A percentile compares a stretch with the other conserved stretches of the same genome.
Conservation (phyloP, 768 basidiomycete genomes). For the Boletus rubropictus region DNA sequence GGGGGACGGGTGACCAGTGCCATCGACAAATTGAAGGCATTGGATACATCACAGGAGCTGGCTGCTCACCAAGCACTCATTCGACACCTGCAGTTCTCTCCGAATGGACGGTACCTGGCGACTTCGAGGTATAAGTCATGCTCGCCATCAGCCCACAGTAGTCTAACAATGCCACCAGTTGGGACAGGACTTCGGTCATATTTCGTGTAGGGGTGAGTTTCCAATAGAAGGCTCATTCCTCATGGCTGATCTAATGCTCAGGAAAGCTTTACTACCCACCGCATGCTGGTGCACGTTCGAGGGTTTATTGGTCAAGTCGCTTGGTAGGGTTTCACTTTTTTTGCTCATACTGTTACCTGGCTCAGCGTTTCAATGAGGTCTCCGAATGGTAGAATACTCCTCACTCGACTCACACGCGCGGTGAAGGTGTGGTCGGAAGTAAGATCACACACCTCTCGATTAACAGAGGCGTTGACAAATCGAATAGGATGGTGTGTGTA, state of each 20-base stretch:
- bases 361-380: conserved; percentile 33
- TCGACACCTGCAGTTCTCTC: conserved; percentile 51
- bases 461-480: conserved; percentile 6
- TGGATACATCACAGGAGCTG: conserved; percentile 39
- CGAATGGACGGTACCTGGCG: conserved; percentile 47
- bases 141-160: background rate
- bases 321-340: conserved; percentile 31
- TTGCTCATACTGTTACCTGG: background rate
- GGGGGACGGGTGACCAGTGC: conserved; percentile 37
- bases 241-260: conserved; percentile 20
- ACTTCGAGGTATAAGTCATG: conserved; percentile 41
- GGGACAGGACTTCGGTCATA: conserved; percentile 48
- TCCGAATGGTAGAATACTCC: conserved; percentile 39
- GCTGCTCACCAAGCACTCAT: conserved; percentile 46
- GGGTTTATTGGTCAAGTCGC: conserved; percentile 54
- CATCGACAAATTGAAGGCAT: conserved; percentile 37
- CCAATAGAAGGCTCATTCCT: conserved; percentile 5
- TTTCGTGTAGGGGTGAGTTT: conserved; percentile 42
- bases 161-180: conserved; percentile 28
- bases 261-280: conserved; percentile 41
- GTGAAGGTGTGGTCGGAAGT: conserved; percentile 53
- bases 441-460: conserved; percentile 7
- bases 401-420: conserved; percentile 44
- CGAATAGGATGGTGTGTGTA: conserved; percentile 45
- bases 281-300: conserved; percentile 45